Evolutionary conservation across 2,329 filamentous ascomycete species (phyloP).

Genomic region (Stromatinia cepivora): DNA sequence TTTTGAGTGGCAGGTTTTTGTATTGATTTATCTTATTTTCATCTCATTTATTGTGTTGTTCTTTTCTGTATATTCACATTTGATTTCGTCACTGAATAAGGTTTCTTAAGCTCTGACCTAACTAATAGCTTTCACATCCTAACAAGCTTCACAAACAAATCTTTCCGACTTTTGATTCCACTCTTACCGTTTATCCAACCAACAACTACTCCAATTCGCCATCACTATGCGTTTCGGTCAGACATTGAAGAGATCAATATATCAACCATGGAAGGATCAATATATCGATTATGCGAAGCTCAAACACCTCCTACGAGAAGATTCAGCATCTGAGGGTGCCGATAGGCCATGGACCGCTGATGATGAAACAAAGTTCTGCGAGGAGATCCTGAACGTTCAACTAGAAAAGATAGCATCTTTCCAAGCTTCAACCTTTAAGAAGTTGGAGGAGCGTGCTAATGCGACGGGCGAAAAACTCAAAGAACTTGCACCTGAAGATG

Average conservation of each 20-base stretch:
- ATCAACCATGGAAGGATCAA: slow-evolving; percentile 85
- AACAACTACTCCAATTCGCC: slow-evolving; percentile 15
- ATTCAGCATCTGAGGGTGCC: slow-evolving; percentile 48
- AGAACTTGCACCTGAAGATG: slow-evolving; percentile 71
- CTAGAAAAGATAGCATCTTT: slow-evolving; percentile 93
- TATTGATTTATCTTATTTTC: neutral
- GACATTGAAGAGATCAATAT: slow-evolving; percentile 77
- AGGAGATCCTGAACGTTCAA: slow-evolving; percentile 92
- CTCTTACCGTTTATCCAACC: neutral
- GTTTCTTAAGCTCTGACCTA: slow-evolving; percentile 4
- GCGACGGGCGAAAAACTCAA: slow-evolving; percentile 68
- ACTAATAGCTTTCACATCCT: slow-evolving; percentile 3
- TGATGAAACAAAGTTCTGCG: slow-evolving; percentile 90
- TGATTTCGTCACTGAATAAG: neutral
- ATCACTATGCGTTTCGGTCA: slow-evolving; percentile 85
- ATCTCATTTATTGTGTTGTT: neutral
- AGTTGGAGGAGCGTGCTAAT: slow-evolving; percentile 56
- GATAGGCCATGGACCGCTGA: slow-evolving; percentile 83
- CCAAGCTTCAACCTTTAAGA: slow-evolving; percentile 73
- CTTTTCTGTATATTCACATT: neutral
- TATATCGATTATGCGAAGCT: slow-evolving; percentile 97
- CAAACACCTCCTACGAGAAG: slow-evolving; percentile 83
- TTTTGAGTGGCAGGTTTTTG: neutral
- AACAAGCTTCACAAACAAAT: slow-evolving; percentile 10
- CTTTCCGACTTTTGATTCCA: slow-evolving; percentile 14